These are phyloP conservation scores for Yamadazyma tumulicola DNA, from an alignment of 805 yeast genomes.

Conservation along the genomic window DNA sequence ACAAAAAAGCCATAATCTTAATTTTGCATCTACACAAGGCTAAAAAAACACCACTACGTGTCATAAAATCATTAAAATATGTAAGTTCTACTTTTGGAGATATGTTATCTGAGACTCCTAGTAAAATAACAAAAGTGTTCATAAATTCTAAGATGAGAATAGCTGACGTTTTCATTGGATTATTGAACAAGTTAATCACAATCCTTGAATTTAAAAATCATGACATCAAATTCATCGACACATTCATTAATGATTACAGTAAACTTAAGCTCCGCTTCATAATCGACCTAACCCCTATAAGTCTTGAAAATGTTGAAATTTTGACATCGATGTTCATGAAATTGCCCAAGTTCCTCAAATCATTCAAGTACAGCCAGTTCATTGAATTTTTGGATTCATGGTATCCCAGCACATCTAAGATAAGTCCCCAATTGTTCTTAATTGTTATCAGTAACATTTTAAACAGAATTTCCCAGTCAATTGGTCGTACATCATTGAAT, in stretches of 20 bases:
- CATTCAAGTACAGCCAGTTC: constrained; percentile 19
- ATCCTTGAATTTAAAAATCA: constrained; percentile 1
- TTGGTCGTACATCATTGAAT: constrained; percentile 58
- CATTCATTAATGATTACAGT: not conserved
- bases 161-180: constrained; percentile 48
- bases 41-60: constrained; percentile 54
- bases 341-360: not conserved
- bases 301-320: not conserved
- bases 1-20: constrained; percentile 51
- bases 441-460: constrained; percentile 51
- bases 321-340: not conserved
- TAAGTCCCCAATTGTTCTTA: constrained; percentile 55
- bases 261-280: not conserved
- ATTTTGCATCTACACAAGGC: constrained; percentile 55
- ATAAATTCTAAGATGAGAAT: constrained; percentile 49
- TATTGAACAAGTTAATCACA: constrained; percentile 3
- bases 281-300: not conserved
- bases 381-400: constrained; percentile 40
- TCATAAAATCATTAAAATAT: constrained; percentile 47
- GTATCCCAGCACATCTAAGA: not conserved
- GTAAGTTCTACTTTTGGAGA: not conserved
- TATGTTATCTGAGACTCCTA: constrained; percentile 6
- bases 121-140: constrained; percentile 48
- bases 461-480: constrained; percentile 54
- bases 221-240: not conserved